Evolutionary conservation across 129 eudicot species (phyloP), one percentile per base, ranked within the genome.

Genomic region (Chrysanthemum lavandulifolium): DNA sequence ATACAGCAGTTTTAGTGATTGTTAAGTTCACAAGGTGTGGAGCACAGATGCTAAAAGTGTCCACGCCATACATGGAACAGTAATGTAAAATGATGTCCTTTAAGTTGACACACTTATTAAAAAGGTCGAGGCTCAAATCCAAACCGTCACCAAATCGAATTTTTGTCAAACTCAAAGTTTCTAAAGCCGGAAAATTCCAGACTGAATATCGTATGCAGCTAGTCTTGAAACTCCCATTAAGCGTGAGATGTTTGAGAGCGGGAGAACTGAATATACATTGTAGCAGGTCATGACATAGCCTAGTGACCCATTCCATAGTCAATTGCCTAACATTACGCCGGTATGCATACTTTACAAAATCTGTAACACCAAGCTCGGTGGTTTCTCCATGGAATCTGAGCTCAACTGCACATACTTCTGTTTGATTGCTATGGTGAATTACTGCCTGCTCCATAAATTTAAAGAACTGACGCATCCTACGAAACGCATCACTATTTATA

Each of bases 101-200:
- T 53, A 63, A 63, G 11, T 49, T 64, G 13, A 63, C 62, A 13
- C 78, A 63, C 33, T 74, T 52, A 40, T 61, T 62, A 27, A 62
- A 52, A 21, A 51, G 45, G 13, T 63, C 54, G 43, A 63, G 1
- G 19, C 18, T 12, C 19, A 2, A 16, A 23, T 31, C 4, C 1
- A 16, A 43, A 45, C 6, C 16, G 18, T 1, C 12, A 50, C 54
- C 14, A 5, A 73, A 31, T 3, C 62, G 0, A 1, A 60, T 6
- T 50, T 63, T 14, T 3, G 23, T 74, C 13, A 74, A n/a, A 45
- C 11, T 40, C 52, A 63, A 10, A 74, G 64, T 74, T 50, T 65
- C 55, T 64, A 74, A 33, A 29, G 55, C 56, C 3, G 71, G 71
- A 63, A n/a, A 63, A 63, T 62, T 21, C 78, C 71, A 74, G 33